Evolutionary conservation across 768 basidiomycete species (phyloP).

Genomic region (Suillus weaverae): DNA sequence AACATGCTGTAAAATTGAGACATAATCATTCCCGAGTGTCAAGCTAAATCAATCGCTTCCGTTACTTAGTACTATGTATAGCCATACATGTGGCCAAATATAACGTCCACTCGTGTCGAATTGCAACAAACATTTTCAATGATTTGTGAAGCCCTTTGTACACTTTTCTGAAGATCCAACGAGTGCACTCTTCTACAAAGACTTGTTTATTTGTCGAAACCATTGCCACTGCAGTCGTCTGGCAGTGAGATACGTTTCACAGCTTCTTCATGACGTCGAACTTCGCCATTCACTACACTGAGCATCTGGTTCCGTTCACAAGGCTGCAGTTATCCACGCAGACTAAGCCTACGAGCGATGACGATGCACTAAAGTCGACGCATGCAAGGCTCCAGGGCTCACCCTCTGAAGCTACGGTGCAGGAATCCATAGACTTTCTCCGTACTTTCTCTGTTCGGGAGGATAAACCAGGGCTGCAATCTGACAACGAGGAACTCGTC

Average conservation of each 20-base stretch:
- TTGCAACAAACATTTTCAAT: not conserved
- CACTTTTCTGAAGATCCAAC: not conserved
- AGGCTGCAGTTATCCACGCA: conserved; percentile 11
- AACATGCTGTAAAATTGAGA: too few relatives aligned
- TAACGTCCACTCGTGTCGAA: not conserved
- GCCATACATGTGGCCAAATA: not conserved
- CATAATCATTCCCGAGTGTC: too few relatives aligned
- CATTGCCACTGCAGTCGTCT: not conserved
- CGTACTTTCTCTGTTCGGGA: conserved; percentile 9
- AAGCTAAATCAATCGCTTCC: too few relatives aligned
- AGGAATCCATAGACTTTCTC: conserved; percentile 17
- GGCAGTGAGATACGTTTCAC: not conserved
- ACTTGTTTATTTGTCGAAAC: not conserved
- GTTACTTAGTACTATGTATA: too few relatives aligned
- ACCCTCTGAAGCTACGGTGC: conserved; percentile 18
- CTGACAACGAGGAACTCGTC: conserved; percentile 10
- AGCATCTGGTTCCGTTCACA: conserved; percentile 23
- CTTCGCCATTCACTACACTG: conserved; percentile 30
- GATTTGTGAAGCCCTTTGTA: not conserved
- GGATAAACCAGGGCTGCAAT: not conserved
- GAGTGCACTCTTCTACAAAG: not conserved
- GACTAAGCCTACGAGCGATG: conserved; percentile 11
- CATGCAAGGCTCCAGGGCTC: conserved; percentile 25
- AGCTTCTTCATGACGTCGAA: conserved; percentile 12
- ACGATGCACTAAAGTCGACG: conserved; percentile 14